Base-by-base conservation (phyloP, 768 basidiomycete species). In the Leccinum disarticulatum region DNA sequence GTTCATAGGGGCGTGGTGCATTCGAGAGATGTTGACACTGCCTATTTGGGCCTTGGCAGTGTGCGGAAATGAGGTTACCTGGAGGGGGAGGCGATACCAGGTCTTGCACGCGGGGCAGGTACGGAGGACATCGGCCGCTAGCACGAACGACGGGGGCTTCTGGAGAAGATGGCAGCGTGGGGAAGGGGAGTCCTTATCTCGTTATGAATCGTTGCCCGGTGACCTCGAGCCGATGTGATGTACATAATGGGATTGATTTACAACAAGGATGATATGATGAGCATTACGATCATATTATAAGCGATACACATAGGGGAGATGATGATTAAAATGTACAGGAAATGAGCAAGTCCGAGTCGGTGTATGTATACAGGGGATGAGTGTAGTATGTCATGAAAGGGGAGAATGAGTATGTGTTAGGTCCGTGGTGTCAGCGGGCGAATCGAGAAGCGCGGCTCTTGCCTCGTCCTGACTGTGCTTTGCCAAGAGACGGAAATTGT, bases 41-140 rank as follows among this genome's bases (percentile, higher is more conserved):
- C 97, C 97, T 0, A 92, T 98, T 58, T 99, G 87, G 84, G 52
- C 88, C 7, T 77, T 88, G 61, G 96, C 91, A 6, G 84, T 99
- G 43, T 74, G 87, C 53, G 94, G 95, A 30, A 80, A 86, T 70
- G 84, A 86, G 58, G 92, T 99, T 33, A 78, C 80, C 1, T 99
- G 97, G 97, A 82, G 97, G 69, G 96, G 95, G 0, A 80, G 76
- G 68, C 81, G 72, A 63, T 99, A 98, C 74, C 79, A 80, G 62
- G 83, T 98, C 49, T 72, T 87, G 60, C 75, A 74, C 36, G 89
- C 93, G 65, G 95, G 95, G 50, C 87, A 88, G 70, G 87, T 86
- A 7, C 76, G 72, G 52, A 59, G 74, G 57, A 76, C 71, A 5
- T 63, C 61, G 19, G 55, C 52, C 33, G 51, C 57, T 30, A 60